phyloP scores from a whole-genome alignment of 495 filamentous ascomycete genomes.

The Annulohypoxylon maeteangense region DNA sequence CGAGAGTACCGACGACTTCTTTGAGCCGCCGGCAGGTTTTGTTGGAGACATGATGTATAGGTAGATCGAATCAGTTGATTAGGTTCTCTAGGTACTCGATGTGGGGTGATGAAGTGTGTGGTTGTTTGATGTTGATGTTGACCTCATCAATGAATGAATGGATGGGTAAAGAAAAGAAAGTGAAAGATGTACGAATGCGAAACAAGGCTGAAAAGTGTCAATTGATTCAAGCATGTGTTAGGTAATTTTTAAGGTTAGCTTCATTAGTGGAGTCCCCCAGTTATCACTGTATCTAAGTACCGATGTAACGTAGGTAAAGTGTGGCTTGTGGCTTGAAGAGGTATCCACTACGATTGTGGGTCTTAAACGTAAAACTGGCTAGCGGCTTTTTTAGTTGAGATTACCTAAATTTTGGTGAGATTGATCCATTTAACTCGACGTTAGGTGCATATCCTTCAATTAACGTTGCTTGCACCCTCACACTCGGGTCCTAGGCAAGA shows the following conservation, averaged over 20 bases:
- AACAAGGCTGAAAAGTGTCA: conserved; percentile 38
- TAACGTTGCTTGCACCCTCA: background rate
- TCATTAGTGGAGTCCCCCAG: background rate
- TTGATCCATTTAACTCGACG: background rate
- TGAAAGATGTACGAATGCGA: conserved; percentile 17
- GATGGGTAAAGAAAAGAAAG: conserved; percentile 27
- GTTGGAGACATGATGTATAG: conserved; percentile 20
- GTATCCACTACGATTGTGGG: background rate
- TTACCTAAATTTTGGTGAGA: conserved; percentile 7
- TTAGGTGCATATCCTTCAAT: background rate
- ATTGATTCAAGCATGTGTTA: conserved; percentile 15
- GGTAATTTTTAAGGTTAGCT: conserved; percentile 12
- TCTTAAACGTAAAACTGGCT: background rate
- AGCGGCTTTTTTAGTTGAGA: conserved; percentile 1
- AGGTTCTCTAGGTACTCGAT: background rate
- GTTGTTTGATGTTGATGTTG: conserved; percentile 4
- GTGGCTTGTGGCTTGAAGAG: background rate
- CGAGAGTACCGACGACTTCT: conserved; percentile 30
- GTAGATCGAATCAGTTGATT: background rate
- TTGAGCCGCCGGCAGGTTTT: conserved; percentile 37
- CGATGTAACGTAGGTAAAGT: too few relatives aligned
- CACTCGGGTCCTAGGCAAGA: background rate
- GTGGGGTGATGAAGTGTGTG: conserved; percentile 13
- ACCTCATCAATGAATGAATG: conserved; percentile 37
- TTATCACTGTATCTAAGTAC: background rate